Evolutionary conservation across 1,284 basidiomycete genomes (phyloP).

Genomic region (Malassezia psittaci): DNA sequence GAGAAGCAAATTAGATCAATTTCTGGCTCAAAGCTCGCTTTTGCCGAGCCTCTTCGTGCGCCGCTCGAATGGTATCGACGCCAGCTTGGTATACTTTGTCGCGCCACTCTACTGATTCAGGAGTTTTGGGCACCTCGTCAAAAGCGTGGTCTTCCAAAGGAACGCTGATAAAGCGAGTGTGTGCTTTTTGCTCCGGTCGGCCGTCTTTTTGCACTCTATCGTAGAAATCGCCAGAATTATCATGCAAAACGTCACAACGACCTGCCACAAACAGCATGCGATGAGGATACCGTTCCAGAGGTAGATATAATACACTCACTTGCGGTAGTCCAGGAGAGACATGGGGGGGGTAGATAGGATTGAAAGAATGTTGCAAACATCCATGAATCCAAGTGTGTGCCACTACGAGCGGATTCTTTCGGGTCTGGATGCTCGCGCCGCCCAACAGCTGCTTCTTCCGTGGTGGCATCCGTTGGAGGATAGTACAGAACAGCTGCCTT

Average conservation of each 20-base stretch:
- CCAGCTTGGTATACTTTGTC: slow-evolving; percentile 19
- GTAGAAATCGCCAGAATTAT: slow-evolving; percentile 25
- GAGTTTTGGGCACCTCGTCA: slow-evolving; percentile 27
- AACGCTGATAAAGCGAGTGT: slow-evolving; percentile 22
- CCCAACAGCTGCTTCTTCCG: slow-evolving; percentile 14
- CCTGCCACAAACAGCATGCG: slow-evolving; percentile 25
- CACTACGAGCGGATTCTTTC: slow-evolving; percentile 18
- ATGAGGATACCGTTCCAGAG: slow-evolving; percentile 20
- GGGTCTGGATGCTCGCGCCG: slow-evolving; percentile 7
- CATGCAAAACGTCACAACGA: slow-evolving; percentile 27
- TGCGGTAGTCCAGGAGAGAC: slow-evolving; percentile 20
- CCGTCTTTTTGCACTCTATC: slow-evolving; percentile 23
- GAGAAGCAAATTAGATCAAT: neutral
- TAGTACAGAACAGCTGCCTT: slow-evolving; percentile 24
- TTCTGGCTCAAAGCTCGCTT: neutral
- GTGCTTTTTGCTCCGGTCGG: slow-evolving; percentile 5
- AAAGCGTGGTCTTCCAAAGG: slow-evolving; percentile 36
- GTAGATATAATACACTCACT: slow-evolving; percentile 21
- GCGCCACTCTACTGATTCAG: slow-evolving; percentile 20
- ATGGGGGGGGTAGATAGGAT: slow-evolving; percentile 25
- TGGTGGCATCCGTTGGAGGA: slow-evolving; percentile 25
- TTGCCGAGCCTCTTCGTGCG: neutral
- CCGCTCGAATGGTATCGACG: slow-evolving; percentile 37
- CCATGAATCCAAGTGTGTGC: slow-evolving; percentile 22
- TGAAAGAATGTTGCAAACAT: slow-evolving; percentile 23